phyloP scores from a whole-genome alignment of 371 early-diverging fungal genomes.

The Rhizomucor pusillus region DNA sequence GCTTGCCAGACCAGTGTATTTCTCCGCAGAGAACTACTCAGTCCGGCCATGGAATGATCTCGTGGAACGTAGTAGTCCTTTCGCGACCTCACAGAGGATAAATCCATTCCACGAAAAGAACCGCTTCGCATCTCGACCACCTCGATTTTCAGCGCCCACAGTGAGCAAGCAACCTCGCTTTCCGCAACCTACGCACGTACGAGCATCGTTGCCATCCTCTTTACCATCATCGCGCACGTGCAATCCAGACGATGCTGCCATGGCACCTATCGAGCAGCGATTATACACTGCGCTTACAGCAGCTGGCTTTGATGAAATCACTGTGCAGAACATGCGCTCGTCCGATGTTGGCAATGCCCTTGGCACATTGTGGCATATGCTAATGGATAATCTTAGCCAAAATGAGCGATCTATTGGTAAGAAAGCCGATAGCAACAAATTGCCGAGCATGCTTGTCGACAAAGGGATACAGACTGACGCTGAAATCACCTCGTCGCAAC shows the following conservation, averaged over 20 bases:
- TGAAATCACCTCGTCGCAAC: not conserved
- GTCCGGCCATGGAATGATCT: conserved; percentile 13
- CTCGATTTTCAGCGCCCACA: conserved; percentile 38
- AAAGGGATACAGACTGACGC: conserved; percentile 9
- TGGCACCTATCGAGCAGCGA: conserved; percentile 41
- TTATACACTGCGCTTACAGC: conserved; percentile 51
- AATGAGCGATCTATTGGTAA: not conserved
- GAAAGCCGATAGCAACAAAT: not conserved
- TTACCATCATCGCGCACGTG: conserved; percentile 4
- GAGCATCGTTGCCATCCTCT: conserved; percentile 7
- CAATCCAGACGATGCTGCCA: conserved; percentile 26
- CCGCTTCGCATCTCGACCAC: conserved; percentile 16
- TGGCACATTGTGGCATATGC: conserved; percentile 72
- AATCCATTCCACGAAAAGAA: conserved; percentile 7
- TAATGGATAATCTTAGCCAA: conserved; percentile 43
- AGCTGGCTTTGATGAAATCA: conserved; percentile 66
- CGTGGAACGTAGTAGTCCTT: not conserved
- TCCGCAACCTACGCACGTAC: conserved; percentile 22
- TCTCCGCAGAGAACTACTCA: conserved; percentile 23
- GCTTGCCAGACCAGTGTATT: not conserved
- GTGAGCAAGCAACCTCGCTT: conserved; percentile 19
- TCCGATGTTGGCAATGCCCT: conserved; percentile 65
- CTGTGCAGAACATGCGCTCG: conserved; percentile 57
- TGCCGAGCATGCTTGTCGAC: conserved; percentile 4
- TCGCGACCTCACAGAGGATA: not conserved